A percentile compares a stretch with the other conserved stretches of the same genome.
Conservation (phyloP, 345 rosid species). For the Psidium guajava region DNA sequence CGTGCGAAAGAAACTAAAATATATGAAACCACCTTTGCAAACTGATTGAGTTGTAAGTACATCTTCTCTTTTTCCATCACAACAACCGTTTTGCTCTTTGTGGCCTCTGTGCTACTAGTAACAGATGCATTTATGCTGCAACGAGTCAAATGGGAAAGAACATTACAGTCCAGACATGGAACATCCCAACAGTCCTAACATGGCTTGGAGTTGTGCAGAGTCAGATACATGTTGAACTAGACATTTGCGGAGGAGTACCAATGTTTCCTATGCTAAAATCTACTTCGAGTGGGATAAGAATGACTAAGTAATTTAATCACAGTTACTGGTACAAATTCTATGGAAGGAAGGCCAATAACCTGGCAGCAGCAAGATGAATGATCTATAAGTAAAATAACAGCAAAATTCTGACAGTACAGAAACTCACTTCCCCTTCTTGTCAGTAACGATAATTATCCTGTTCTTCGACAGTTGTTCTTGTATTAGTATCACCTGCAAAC, state of each 20-base stretch:
- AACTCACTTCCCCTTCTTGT: constrained; percentile 94
- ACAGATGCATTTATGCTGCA: constrained; percentile 85
- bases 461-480: constrained; percentile 97
- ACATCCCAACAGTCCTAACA: neutral
- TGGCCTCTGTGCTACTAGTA: constrained; percentile 78
- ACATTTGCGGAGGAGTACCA: neutral
- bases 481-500: constrained; percentile 66
- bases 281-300: neutral
- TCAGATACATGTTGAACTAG: neutral
- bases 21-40: constrained; percentile 40
- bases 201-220: neutral
- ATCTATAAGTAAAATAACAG: neutral
- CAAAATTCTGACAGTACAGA: neutral
- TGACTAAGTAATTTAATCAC: neutral
- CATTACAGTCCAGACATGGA: neutral
- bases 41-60: constrained; percentile 70
- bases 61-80: constrained; percentile 85
- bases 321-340: neutral
- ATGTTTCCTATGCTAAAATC: neutral
- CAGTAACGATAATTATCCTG: constrained; percentile 80
- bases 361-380: neutral
- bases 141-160: neutral
- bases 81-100: constrained; percentile 84
- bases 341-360: neutral
- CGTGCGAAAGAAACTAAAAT: neutral